Conservation (phyloP, 2,329 filamentous ascomycete species). For the Corinectria fuckeliana region DNA sequence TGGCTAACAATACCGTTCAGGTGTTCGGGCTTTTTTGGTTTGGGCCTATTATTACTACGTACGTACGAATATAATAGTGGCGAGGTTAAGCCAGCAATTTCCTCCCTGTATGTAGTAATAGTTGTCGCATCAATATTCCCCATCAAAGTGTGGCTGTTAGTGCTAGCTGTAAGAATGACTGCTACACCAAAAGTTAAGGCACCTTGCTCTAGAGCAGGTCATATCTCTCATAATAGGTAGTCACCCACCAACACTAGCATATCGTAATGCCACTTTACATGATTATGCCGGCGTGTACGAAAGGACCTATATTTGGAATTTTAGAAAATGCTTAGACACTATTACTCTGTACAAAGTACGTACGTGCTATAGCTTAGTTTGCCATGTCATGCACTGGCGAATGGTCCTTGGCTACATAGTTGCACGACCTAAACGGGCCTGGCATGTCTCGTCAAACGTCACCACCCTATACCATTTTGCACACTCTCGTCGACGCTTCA, state of each 20-base stretch:
- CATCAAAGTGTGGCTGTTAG: background rate
- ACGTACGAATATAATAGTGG: no score
- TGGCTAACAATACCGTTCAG: background rate
- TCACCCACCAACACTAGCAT: no score
- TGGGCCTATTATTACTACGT: no score
- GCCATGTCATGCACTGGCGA: background rate
- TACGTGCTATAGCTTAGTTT: no score
- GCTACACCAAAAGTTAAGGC: no score
- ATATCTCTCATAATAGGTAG: no score
- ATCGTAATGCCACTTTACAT: background rate
- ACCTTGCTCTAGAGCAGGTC: no score
- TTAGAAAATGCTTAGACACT: no score
- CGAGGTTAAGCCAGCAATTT: background rate
- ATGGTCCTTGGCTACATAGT: background rate
- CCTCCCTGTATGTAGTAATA: background rate
- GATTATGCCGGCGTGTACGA: background rate
- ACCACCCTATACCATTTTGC: background rate
- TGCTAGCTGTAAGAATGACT: no score
- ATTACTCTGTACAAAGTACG: no score
- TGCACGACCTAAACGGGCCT: background rate
- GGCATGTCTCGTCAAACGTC: background rate
- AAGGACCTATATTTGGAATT: constrained; percentile 4
- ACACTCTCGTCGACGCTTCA: background rate
- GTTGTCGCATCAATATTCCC: background rate
- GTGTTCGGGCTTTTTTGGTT: background rate